Percentiles rank a stretch among this genome's conserved stretches.
phyloP scores from a whole-genome alignment of 2,329 filamentous ascomycete species.

The Pseudogymnoascus verrucosus region DNA sequence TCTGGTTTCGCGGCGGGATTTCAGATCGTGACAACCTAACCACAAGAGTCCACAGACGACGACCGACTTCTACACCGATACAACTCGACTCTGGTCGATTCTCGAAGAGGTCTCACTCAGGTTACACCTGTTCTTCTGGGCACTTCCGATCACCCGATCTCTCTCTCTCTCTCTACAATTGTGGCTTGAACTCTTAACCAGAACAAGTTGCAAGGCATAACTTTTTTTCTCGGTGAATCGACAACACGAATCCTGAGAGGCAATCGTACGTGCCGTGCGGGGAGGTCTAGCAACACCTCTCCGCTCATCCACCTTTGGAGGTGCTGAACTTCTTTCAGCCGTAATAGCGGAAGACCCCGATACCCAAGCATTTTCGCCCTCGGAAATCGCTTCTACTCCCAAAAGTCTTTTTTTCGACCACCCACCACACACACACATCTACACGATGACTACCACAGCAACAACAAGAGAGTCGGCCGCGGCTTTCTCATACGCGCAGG shows the following conservation, averaged over 20 bases:
- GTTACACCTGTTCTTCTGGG: background rate
- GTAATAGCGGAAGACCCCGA: slow-evolving; percentile 1
- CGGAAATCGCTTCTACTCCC: background rate
- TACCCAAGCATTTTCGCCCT: background rate
- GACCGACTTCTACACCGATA: background rate
- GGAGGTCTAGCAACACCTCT: slow-evolving; percentile 31
- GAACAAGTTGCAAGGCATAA: slow-evolving; percentile 4
- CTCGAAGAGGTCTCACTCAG: background rate
- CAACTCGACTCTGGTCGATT: background rate
- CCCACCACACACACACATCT: background rate
- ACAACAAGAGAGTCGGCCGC: slow-evolving; percentile 28
- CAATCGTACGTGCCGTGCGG: slow-evolving; percentile 22
- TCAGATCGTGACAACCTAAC: background rate
- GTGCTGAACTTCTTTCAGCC: slow-evolving; percentile 21
- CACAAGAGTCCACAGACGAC: background rate
- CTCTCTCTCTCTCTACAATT: background rate
- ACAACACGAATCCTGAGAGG: background rate
- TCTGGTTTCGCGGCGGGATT: background rate
- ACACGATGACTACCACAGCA: slow-evolving; percentile 35
- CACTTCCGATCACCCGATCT: background rate
- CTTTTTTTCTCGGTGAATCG: background rate
- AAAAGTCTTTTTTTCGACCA: background rate
- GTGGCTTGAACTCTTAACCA: background rate
- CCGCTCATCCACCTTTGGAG: slow-evolving; percentile 28
- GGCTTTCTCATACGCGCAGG: slow-evolving; percentile 86